These are phyloP conservation scores for Plasmodium vivax DNA, from an alignment of 169 alveolate species.

Conservation along the genomic window DNA sequence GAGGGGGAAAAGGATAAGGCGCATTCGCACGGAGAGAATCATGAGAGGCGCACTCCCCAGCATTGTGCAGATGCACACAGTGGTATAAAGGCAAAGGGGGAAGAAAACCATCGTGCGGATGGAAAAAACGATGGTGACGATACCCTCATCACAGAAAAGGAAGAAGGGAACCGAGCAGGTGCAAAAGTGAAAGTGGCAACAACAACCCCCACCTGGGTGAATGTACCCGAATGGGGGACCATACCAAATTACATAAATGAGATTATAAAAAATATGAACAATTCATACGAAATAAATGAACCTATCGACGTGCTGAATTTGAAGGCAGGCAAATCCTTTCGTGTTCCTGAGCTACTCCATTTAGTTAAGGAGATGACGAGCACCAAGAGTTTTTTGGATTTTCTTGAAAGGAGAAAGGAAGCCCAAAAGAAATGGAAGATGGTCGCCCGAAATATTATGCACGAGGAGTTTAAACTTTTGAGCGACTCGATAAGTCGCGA, in stretches of 20 bases:
- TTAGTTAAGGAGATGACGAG: constrained; percentile 1
- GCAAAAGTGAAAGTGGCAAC: not conserved
- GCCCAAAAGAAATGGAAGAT: constrained; percentile 51
- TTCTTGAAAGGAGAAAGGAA: constrained; percentile 45
- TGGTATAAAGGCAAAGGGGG: not conserved
- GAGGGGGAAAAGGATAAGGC: not conserved
- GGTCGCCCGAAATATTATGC: constrained; percentile 31
- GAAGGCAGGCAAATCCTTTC: constrained; percentile 43
- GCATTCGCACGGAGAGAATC: not conserved
- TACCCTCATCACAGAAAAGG: not conserved
- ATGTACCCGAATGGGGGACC: not conserved
- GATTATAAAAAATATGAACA: constrained; percentile 69
- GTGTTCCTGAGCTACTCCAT: constrained; percentile 9
- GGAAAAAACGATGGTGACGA: not conserved
- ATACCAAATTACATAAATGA: constrained; percentile 32
- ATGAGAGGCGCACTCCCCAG: not conserved
- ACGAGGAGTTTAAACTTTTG: constrained; percentile 24
- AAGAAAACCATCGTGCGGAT: not conserved
- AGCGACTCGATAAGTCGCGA: constrained; percentile 19
- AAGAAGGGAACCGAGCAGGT: not conserved
- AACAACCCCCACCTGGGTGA: not conserved
- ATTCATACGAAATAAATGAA: constrained; percentile 53
- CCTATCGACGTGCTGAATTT: constrained; percentile 44
- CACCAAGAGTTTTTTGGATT: constrained; percentile 29
- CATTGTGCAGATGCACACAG: not conserved